Base-by-base conservation (phyloP, 2,329 filamentous ascomycete genomes). In the Tolypocladium inflatum region DNA sequence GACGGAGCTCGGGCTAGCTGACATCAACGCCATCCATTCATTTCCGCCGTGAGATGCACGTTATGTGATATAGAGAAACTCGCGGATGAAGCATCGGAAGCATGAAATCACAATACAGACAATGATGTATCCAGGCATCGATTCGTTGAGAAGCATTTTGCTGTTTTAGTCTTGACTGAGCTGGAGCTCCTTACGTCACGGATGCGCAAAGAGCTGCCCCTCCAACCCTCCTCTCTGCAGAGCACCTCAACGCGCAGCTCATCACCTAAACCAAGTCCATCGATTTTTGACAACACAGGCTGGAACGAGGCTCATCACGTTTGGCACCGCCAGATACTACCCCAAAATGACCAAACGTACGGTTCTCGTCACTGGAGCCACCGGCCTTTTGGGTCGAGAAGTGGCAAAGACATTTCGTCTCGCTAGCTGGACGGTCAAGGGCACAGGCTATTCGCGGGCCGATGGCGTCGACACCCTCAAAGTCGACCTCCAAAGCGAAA, bases 291-390 rank as follows among this genome's bases (percentile, higher is more conserved):
- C 48, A 11, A 3, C 17, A 9, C 15, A 3, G 9, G 26, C 17
- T 19, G 9, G 9, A 33, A 51, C 30, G 30, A 51, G 26, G 4
- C 26, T 33, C 30, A 11, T 11, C 26, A 5, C n/a, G 2, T 15
- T 2, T 3, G 19, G 6, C 11, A 13, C 9, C 17, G 17, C 1
- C 1, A 35, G 17, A 35, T 19, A 51, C 48, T 21, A 1, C 67
- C 64, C 11, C 45, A 41, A 38, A 17, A 70, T 69, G 68, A 37
- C 61, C 4, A 59, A 63, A 38, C 65, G 65, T 17, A 86, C 80
- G 33, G 90, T 83, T 11, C 78, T 96, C 33, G 77, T 96, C 57
- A 96, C 91, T 8, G 91, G 91, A 58, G 91, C 90, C 42, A 93
- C 89, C 23, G 91, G 91, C 57, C 80, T 96, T 13, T 81, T 96